A percentile compares a stretch with the other conserved stretches of the same genome.
phyloP scores from a whole-genome alignment of 768 basidiomycete genomes.

The Termitomyces sp. region DNA sequence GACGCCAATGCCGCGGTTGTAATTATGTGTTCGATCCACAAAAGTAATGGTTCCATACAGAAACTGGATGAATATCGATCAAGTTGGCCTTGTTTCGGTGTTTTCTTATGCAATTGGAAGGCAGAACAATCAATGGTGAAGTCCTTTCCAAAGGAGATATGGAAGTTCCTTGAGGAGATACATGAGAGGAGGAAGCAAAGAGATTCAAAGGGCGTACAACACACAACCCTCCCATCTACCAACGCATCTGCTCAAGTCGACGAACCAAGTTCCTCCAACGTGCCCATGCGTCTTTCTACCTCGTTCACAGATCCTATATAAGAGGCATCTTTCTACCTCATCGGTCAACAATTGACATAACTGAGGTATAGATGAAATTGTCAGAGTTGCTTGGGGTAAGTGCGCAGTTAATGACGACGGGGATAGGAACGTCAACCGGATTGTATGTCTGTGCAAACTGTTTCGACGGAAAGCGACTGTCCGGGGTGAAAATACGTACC shows the following conservation, averaged over 20 bases:
- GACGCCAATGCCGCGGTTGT: slow-evolving; percentile 25
- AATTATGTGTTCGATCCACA: slow-evolving; percentile 52
- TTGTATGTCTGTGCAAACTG: slow-evolving; percentile 45
- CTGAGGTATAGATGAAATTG: slow-evolving; percentile 71
- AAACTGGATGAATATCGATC: slow-evolving; percentile 32
- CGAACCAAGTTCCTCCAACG: slow-evolving; percentile 71
- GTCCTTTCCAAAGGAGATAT: slow-evolving; percentile 45
- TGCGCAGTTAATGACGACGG: slow-evolving; percentile 76
- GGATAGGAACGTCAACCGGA: slow-evolving; percentile 71
- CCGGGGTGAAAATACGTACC: slow-evolving; percentile 30
- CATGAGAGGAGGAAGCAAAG: neutral
- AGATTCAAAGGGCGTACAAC: slow-evolving; percentile 42
- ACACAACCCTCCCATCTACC: slow-evolving; percentile 79
- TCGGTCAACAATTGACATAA: slow-evolving; percentile 68
- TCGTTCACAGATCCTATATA: slow-evolving; percentile 63
- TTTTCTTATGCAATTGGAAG: slow-evolving; percentile 40
- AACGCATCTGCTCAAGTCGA: slow-evolving; percentile 65
- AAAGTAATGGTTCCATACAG: slow-evolving; percentile 30
- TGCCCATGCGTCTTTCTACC: slow-evolving; percentile 48
- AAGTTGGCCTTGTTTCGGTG: slow-evolving; percentile 32
- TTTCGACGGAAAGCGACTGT: neutral
- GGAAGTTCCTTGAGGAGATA: slow-evolving; percentile 48
- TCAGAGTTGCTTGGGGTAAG: slow-evolving; percentile 71
- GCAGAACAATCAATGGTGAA: slow-evolving; percentile 53
- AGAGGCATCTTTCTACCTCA: slow-evolving; percentile 68